Evolutionary conservation across 129 eudicot species (phyloP), one percentile per base, ranked within the genome.

Genomic region (Saussurea involucrata): DNA sequence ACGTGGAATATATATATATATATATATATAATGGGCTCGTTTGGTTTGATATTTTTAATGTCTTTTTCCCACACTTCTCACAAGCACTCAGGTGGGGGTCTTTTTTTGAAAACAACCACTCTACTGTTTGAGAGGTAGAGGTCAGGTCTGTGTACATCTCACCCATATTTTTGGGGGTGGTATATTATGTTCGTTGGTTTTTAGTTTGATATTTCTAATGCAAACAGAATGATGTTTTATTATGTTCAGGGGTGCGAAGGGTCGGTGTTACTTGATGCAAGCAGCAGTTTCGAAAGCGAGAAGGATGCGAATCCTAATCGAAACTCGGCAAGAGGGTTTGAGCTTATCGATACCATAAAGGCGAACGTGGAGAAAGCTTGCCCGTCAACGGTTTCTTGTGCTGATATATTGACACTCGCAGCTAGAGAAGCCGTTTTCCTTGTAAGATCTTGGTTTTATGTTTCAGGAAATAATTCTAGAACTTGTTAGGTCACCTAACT

Each of bases 301-400:
- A 92, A 88, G 75, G 86, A 83, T 32, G 92, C 97, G 15, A 0
- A 3, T 24, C 87, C 95, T 44, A 92, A 92, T 68, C 66, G 70
- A 66, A 89, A 89, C 57, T 92, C 95, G 13, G 87, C 76, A 17
- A 84, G 97, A 78, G 97, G 97, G 25, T 92, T 85, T 71, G 95
- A 89, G 77, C 86, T 87, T 63, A 92, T 92, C 22, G 95, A 92
- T 18, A 69, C 78, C 34, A 88, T 92, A 72, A 92, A 92, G 53
- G 86, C 84, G 10, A 81, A 76, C 17, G 82, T 92, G 61, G 97
- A 92, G 83, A 92, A 85, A 85, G 90, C 86, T 76, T 92, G 97
- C 81, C 97, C 97, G 6, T 72, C 82, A 27, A 75, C 82, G 5
- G 97, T 92, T 80, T 92, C 97, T 69, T 92, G 97, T 76, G 55